These are phyloP conservation scores for Cryphonectria naterciae DNA, from an alignment of 2,329 filamentous ascomycete species.

Conservation along the genomic window DNA sequence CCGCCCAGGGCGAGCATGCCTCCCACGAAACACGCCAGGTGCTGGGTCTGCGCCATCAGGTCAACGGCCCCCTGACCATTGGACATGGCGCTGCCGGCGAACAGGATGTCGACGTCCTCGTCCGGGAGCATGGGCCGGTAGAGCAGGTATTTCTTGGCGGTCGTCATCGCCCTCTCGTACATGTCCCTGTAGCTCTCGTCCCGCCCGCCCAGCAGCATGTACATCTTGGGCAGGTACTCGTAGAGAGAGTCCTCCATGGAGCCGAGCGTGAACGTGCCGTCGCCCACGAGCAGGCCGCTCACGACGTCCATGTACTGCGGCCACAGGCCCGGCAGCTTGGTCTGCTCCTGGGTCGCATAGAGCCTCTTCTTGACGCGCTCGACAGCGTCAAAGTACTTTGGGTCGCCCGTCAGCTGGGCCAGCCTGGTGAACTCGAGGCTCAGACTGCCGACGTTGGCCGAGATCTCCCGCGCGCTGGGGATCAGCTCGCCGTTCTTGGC, in stretches of 20 bases:
- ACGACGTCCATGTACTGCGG: slow-evolving; percentile 66
- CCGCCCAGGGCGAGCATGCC: slow-evolving; percentile 50
- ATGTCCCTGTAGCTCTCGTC: slow-evolving; percentile 66
- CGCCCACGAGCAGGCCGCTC: slow-evolving; percentile 50
- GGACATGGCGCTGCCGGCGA: slow-evolving; percentile 51
- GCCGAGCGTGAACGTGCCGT: slow-evolving; percentile 48
- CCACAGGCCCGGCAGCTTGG: slow-evolving; percentile 74
- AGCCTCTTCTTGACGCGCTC: slow-evolving; percentile 74
- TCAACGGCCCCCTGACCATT: slow-evolving; percentile 35
- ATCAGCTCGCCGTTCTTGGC: slow-evolving; percentile 44
- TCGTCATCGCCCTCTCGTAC: slow-evolving; percentile 65
- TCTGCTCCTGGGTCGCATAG: slow-evolving; percentile 66
- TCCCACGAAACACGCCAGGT: slow-evolving; percentile 48
- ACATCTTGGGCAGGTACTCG: slow-evolving; percentile 65
- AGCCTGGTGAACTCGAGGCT: slow-evolving; percentile 76
- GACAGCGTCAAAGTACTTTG: slow-evolving; percentile 77
- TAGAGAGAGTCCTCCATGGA: slow-evolving; percentile 56
- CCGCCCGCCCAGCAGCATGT: slow-evolving; percentile 66
- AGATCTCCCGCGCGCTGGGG: slow-evolving; percentile 44
- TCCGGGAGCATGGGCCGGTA: slow-evolving; percentile 69
- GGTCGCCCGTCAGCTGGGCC: slow-evolving; percentile 71
- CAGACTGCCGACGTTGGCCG: slow-evolving; percentile 64
- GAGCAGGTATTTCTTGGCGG: slow-evolving; percentile 65
- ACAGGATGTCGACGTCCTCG: slow-evolving; percentile 59
- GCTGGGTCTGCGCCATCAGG: slow-evolving; percentile 44